Base-by-base conservation (phyloP, 163 green algal species). In the Prototheca stagnorum region DNA sequence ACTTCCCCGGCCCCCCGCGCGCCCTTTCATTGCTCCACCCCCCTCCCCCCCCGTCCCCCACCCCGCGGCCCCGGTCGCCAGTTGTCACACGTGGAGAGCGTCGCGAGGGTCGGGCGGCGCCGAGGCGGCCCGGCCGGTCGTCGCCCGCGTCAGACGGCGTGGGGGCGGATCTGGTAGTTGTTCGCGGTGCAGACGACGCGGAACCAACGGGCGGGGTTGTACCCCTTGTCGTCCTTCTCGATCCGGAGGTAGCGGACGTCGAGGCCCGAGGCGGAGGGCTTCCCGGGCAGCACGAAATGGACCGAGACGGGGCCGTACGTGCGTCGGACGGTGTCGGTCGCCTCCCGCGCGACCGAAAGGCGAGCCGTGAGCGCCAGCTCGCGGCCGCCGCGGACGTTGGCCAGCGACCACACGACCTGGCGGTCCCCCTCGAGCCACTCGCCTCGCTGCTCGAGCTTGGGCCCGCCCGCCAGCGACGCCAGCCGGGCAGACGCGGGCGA, bases 171-270 rank as follows among this genome's bases (percentile, higher is more conserved):
- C 29, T 65, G 61, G 69, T 97, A 97, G 7, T 71, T 87, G 62
- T 77, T 90, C 52, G 77, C 81, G 55, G 85, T 67, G 19, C 84
- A 85, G 19, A 95, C 82, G 62, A 95, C 95, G 3, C 88, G 61
- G 51, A 97, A 85, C 88, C 88, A 97, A 21, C 88, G 65, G 35
- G 78, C 78, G 11, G 84, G 82, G 53, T 82, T 77, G 59, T 85
- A 86, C 34, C 63, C 70, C 57, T 82, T 84, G 35, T 85, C 74
- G 19, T 74, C 63, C 53, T 88, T 86, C 42, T 88, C 29, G 39
- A 93, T 92, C 65, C 92, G 85, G 60, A 96, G 67, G 63, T 97
- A 97, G 55, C 85, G 78, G 26, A 96, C 80, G 44, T 74, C 54
- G 44, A 96, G 70, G 9, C 77, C 61, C 21, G 36, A 56, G 20